Evolutionary conservation across 805 yeast genomes (phyloP).

Genomic region (Wickerhamiella brachini): DNA sequence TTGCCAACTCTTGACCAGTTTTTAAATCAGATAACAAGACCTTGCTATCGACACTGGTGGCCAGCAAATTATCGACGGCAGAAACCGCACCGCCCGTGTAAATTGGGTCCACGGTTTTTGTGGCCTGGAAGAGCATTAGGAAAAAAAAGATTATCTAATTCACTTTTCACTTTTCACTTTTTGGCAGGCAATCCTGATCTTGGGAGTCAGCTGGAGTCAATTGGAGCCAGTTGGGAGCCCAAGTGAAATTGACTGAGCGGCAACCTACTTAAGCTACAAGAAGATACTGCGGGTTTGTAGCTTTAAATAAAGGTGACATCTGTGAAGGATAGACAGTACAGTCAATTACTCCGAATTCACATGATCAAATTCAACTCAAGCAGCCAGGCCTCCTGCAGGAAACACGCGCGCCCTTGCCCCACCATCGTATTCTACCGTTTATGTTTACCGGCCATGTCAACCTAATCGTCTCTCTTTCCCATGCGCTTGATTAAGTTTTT

Average conservation of each 20-base stretch:
- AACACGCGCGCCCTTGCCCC: not conserved
- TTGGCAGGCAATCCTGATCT: too few species aligned
- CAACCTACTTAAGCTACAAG: too few species aligned
- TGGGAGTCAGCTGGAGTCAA: too few species aligned
- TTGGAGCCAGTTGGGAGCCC: too few species aligned
- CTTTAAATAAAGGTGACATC: too few species aligned
- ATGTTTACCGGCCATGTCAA: not conserved
- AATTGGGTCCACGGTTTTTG: slow-evolving; percentile 47
- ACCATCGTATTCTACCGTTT: not conserved
- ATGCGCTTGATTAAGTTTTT: slow-evolving; percentile 3
- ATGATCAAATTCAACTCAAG: too few species aligned
- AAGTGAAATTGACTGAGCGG: too few species aligned
- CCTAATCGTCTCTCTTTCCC: not conserved
- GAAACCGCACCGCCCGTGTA: slow-evolving; percentile 80
- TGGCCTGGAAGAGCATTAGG: slow-evolving; percentile 15
- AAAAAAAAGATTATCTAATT: not conserved
- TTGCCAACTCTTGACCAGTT: slow-evolving; percentile 43
- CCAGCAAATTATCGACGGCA: slow-evolving; percentile 45
- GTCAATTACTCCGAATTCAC: too few species aligned
- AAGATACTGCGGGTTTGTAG: too few species aligned
- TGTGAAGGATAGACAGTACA: too few species aligned
- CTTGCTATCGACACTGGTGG: slow-evolving; percentile 70
- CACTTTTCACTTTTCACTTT: not conserved
- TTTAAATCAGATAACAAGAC: slow-evolving; percentile 52
- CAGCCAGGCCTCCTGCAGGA: not conserved